Conservation (phyloP, 2,329 filamentous ascomycete species). For the Chaetomium strumarium region DNA sequence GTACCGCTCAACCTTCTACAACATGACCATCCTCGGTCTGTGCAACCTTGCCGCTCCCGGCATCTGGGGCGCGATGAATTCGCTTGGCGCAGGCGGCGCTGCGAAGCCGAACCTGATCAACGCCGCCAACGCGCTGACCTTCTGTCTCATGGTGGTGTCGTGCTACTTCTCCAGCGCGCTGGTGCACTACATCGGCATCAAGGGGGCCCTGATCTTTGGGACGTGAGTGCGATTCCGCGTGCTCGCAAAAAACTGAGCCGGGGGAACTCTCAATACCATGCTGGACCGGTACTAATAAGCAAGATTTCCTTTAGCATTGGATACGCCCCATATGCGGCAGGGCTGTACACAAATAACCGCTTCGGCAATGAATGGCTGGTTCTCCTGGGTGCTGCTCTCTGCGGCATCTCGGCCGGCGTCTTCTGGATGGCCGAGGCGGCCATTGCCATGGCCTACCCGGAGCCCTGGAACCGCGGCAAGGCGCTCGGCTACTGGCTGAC, state of each 20-base stretch:
- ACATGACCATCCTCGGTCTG: conserved; percentile 1
- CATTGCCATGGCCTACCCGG: not conserved
- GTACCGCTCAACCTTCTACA: conserved; percentile 1
- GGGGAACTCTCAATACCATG: too few species aligned
- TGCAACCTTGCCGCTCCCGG: not conserved
- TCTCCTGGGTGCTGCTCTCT: not conserved
- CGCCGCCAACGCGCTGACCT: not conserved
- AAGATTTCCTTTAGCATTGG: not conserved
- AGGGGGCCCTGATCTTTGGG: not conserved
- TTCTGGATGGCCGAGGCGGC: conserved; percentile 1
- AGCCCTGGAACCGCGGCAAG: conserved; percentile 1
- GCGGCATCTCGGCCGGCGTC: conserved; percentile 1
- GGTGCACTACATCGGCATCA: conserved; percentile 1
- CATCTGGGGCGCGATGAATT: conserved; percentile 2
- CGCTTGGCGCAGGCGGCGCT: not conserved
- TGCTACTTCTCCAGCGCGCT: conserved; percentile 1
- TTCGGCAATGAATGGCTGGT: not conserved
- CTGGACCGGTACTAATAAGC: not conserved
- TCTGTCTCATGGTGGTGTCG: conserved; percentile 1
- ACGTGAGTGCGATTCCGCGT: not conserved
- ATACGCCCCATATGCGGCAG: not conserved
- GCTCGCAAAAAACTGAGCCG: not conserved
- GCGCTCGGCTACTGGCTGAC: conserved; percentile 3
- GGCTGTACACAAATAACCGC: conserved; percentile 2
- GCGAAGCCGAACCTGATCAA: conserved; percentile 1